These are phyloP conservation scores for Phytophthora sansomeana DNA, from an alignment of 352 stramenopile genomes.

Conservation along the genomic window DNA sequence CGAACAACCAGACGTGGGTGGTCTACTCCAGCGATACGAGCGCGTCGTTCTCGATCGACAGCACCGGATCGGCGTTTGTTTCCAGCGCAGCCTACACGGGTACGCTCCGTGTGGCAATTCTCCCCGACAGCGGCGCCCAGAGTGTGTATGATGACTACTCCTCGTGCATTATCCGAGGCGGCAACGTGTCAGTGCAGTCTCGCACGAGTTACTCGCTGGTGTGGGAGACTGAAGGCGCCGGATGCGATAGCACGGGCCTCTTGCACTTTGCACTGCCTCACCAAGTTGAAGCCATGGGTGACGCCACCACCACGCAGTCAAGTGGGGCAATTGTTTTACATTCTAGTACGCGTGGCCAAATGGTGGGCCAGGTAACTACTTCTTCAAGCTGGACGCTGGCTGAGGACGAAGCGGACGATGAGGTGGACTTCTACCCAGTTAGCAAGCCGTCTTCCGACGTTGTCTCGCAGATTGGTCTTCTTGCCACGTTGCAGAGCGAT, in stretches of 20 bases:
- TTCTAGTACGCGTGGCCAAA: constrained; percentile 63
- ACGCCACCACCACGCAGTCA: constrained; percentile 28
- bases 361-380: constrained; percentile 60
- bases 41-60: constrained; percentile 55
- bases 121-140: constrained; percentile 44
- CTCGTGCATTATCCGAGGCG: constrained; percentile 65
- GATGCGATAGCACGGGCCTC: constrained; percentile 55
- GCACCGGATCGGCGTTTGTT: constrained; percentile 45
- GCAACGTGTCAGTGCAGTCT: constrained; percentile 53
- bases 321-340: constrained; percentile 52
- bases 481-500: constrained; percentile 55
- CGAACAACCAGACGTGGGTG: constrained; percentile 82
- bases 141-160: constrained; percentile 70
- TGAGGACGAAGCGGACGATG: constrained; percentile 55
- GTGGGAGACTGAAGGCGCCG: constrained; percentile 63
- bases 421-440: constrained; percentile 70
- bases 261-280: constrained; percentile 80
- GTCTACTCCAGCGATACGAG: constrained; percentile 62
- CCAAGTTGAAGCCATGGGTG: constrained; percentile 58
- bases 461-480: constrained; percentile 47
- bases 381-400: constrained; percentile 55
- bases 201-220: constrained; percentile 73
- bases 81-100: constrained; percentile 54
- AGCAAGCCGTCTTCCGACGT: constrained; percentile 47
- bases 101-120: constrained; percentile 67